Base-by-base conservation (phyloP, 345 rosid species). In the Pugionium dolabratum region DNA sequence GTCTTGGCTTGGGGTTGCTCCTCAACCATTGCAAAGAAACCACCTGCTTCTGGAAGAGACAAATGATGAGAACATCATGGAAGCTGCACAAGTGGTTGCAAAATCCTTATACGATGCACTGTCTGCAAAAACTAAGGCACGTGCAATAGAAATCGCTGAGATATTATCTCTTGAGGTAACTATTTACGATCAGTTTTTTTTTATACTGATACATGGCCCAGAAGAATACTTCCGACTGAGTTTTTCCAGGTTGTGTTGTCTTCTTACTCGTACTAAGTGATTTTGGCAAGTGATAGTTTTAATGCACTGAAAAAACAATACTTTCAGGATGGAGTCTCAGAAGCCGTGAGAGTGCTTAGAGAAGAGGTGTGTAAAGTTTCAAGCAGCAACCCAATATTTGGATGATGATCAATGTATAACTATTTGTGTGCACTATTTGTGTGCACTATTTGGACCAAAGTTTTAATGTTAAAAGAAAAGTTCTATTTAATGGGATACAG, bases 1-100 rank as follows among this genome's bases (percentile, higher is more conserved):
- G 96, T 70, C 63, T 41, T 92, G 96, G 91, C 91, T 92, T 61
- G 96, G 95, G 64, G 95, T 92, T 73, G 86, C 88, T 18, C 85
- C 91, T 4, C 89, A 84, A 66, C 93, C 95, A 60, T 70, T 89
- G 66, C 76, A 79, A 76, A 79, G 89, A 55, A 75, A 71, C 59
- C 76, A 84, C 67, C 66, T 89, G 61, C 70, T 81, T 46, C 82
- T 83, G 0, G 89, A 92, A 39, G 67, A 69, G 37, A 11, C 47
- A 48, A 78, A 77, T 26, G 85, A 76, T 5, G 62, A 28, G 2
- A 66, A 66, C 56, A 79, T 81, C 64, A 57, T 41, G 32, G 78
- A 78, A 66, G 85, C 91, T 32, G 88, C 86, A 30, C 65, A 69
- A 67, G 64, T 77, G 63, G 77, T 87, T 6, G 79, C 86, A 42